A percentile compares a stretch with the other conserved stretches of the same genome.
phyloP scores from a whole-genome alignment of 2,329 filamentous ascomycete genomes.

The Claviceps monticola region DNA sequence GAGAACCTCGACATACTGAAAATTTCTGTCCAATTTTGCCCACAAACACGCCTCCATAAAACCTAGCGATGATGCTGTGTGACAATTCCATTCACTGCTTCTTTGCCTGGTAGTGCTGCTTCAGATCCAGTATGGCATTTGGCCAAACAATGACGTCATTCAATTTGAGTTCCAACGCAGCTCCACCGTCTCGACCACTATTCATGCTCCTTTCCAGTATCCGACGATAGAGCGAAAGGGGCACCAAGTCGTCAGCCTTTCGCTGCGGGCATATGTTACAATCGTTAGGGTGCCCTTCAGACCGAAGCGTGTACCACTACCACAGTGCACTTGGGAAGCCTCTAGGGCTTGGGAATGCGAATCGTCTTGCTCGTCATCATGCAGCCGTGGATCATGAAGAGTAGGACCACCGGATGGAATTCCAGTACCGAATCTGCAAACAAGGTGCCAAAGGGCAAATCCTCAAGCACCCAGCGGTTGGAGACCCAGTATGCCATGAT shows the following conservation, averaged over 20 bases:
- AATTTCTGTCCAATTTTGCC: too few species aligned
- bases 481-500: conserved; percentile 85
- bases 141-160: too few species aligned
- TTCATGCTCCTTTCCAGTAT: background rate
- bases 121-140: too few species aligned
- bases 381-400: conserved; percentile 84
- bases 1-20: too few species aligned
- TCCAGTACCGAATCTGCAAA: conserved; percentile 56
- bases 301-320: background rate
- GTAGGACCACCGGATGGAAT: conserved; percentile 65
- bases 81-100: too few species aligned
- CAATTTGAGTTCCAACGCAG: too few species aligned
- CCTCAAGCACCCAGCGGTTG: conserved; percentile 63
- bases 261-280: background rate
- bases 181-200: too few species aligned
- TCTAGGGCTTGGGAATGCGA: conserved; percentile 76
- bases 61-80: too few species aligned
- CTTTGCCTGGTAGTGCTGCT: too few species aligned
- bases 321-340: background rate
- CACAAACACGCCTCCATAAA: too few species aligned
- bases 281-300: background rate
- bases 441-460: conserved; percentile 63
- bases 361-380: conserved; percentile 93
- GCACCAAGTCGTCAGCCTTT: background rate
- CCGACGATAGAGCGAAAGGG: background rate